Evolutionary conservation across 257 asterid genomes (phyloP).

Genomic region (Prunella vulgaris): DNA sequence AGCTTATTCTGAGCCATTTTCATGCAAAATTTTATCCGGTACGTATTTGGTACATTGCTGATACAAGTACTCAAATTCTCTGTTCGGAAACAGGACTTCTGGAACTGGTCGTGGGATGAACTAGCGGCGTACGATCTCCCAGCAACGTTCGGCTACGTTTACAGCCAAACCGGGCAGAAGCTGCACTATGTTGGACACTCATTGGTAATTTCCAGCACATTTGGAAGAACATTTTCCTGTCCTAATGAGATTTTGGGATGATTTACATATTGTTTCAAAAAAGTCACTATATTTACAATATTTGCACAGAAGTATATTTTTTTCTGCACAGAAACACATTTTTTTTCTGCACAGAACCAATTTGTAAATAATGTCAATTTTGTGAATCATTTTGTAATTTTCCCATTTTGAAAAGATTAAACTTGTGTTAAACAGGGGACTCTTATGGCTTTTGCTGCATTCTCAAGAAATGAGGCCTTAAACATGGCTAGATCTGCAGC

Average conservation of each 20-base stretch:
- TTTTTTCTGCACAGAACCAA: no score
- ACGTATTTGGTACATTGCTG: not conserved
- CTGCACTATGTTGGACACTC: conserved; percentile 79
- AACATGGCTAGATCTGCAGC: conserved; percentile 55
- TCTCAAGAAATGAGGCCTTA: conserved; percentile 38
- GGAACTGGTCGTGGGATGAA: conserved; percentile 96
- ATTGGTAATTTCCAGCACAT: conserved; percentile 32
- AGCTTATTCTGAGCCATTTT: no score
- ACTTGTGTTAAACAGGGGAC: conserved; percentile 49
- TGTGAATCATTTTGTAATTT: no score
- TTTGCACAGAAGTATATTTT: no score
- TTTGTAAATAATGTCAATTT: no score
- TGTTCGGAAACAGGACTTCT: conserved; percentile 37
- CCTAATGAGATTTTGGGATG: not conserved
- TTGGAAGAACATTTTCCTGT: not conserved
- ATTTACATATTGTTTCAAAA: no score
- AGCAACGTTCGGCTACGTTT: conserved; percentile 42
- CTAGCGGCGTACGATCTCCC: conserved; percentile 61
- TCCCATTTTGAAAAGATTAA: no score
- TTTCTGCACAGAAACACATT: no score
- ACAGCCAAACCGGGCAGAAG: conserved; percentile 57
- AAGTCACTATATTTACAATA: no score
- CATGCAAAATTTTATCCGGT: no score
- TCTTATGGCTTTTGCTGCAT: conserved; percentile 63
- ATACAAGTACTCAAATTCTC: not conserved